Base-by-base conservation (phyloP, 2,329 filamentous ascomycete genomes). In the Cryphonectria radicalis region DNA sequence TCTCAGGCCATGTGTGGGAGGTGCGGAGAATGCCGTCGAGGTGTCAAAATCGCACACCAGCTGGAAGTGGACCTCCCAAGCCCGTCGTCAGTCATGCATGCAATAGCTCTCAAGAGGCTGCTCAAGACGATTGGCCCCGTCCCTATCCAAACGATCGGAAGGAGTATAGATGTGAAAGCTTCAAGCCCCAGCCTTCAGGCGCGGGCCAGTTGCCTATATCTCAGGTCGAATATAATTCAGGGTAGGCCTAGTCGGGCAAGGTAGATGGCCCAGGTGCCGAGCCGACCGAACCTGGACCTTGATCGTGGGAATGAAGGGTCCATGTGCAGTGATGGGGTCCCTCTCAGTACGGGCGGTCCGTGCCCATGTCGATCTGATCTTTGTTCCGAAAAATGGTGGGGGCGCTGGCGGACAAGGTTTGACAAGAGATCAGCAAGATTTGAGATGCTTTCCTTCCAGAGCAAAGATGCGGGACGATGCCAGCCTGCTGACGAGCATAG, bases 321-420 rank as follows among this genome's bases (percentile, higher is more conserved):
- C 62, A 64, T 64, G 59, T 62, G 59, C 59, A 40, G 59, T n/a
- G 57, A 60, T 19, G 62, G 40, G 62, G 62, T 64, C 40, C 46
- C 46, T n/a, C 13, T 64, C 37, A 40, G 40, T 64, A 19, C 19
- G 62, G 62, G 62, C 40, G 62, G 62, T 46, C 62, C 62, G 62
- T 64, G 62, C 62, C 25, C n/a, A 32, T 64, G 62, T 46, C 62
- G 62, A 64, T 64, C 62, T 64, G 62, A 43, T 64, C 22, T 64
- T 46, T 37, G 14, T 43, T 64, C 19, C 32, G 59, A 22, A n/a
- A 22, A 42, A 28, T 43, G 32, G 40, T 64, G 62, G 40, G 62
- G 62, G 25, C 40, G n/a, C 19, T n/a, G 28, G 40, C 40, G 14
- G 14, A 46, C 62, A 64, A 64, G 62, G 62, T 64, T 64, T 64